A percentile compares a stretch with the other conserved stretches of the same genome.
Conservation (phyloP, 495 filamentous ascomycete species). For the Penicillium ochrochloron region DNA sequence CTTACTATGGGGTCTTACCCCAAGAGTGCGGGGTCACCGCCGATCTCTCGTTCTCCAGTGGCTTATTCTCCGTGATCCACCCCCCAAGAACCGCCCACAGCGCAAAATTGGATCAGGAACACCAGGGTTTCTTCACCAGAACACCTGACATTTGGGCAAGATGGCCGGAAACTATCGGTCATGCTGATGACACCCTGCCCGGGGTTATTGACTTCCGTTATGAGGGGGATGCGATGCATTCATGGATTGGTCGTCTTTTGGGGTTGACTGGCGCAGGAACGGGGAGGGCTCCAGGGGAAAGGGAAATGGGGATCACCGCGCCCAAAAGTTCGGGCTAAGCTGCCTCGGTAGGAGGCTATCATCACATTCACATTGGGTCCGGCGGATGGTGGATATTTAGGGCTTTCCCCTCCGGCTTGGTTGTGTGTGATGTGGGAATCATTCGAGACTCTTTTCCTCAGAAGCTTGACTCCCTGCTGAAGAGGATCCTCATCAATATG, state of each 20-base stretch:
- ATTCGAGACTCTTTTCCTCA: neutral
- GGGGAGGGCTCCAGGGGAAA: neutral
- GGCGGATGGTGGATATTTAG: slow-evolving; percentile 23
- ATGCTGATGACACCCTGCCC: slow-evolving; percentile 5
- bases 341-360: slow-evolving; percentile 16
- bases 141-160: neutral
- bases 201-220: neutral
- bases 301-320: slow-evolving; percentile 17
- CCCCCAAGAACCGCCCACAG: slow-evolving; percentile 2
- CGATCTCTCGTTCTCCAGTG: slow-evolving; percentile 10
- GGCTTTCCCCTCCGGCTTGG: slow-evolving; percentile 11
- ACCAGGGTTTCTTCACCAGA: neutral
- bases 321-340: slow-evolving; percentile 8
- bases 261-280: neutral
- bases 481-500: neutral
- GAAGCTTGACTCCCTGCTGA: neutral
- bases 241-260: neutral
- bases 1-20: neutral
- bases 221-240: neutral
- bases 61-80: slow-evolving; percentile 3
- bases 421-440: slow-evolving; percentile 5
- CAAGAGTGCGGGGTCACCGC: slow-evolving; percentile 17
- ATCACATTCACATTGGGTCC: slow-evolving; percentile 23
- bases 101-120: slow-evolving; percentile 1
- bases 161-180: slow-evolving; percentile 9